Evolutionary conservation across 768 basidiomycete genomes (phyloP).

Genomic region (Podaxis pistillaris): DNA sequence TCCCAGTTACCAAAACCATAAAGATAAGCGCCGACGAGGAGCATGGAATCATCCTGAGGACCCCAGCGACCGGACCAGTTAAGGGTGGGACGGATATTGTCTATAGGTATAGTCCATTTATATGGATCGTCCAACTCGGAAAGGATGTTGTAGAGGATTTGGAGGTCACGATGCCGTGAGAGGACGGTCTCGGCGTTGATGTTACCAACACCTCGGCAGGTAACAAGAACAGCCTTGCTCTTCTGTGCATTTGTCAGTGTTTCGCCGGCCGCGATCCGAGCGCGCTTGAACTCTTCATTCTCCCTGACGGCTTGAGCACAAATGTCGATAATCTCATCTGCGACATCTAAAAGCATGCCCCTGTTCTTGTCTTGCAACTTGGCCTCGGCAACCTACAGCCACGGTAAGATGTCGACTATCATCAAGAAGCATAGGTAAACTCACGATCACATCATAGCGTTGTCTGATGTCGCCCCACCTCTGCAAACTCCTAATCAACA

Average conservation of each 20-base stretch:
- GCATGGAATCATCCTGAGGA: conserved; percentile 88
- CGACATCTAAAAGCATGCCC: conserved; percentile 84
- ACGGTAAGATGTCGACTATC: conserved; percentile 9
- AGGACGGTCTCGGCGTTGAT: conserved; percentile 98
- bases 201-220: conserved; percentile 83
- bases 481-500: conserved; percentile 90
- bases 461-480: conserved; percentile 97
- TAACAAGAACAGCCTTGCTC: conserved; percentile 95
- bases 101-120: conserved; percentile 86
- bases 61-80: conserved; percentile 98
- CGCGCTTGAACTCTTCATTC: conserved; percentile 78
- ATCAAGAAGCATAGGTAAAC: conserved; percentile 29
- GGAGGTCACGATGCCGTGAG: conserved; percentile 84
- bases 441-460: conserved; percentile 91
- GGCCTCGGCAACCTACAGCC: conserved; percentile 73
- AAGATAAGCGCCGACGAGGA: conserved; percentile 88
- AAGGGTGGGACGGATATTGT: conserved; percentile 89
- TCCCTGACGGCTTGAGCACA: conserved; percentile 83
- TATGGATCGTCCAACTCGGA: conserved; percentile 70
- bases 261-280: conserved; percentile 77
- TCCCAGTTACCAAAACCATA: conserved; percentile 99
- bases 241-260: conserved; percentile 90
- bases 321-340: conserved; percentile 89
- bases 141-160: conserved; percentile 82
- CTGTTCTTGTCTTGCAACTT: conserved; percentile 94